phyloP scores from a whole-genome alignment of 768 basidiomycete genomes.

The Zangia roseola region DNA sequence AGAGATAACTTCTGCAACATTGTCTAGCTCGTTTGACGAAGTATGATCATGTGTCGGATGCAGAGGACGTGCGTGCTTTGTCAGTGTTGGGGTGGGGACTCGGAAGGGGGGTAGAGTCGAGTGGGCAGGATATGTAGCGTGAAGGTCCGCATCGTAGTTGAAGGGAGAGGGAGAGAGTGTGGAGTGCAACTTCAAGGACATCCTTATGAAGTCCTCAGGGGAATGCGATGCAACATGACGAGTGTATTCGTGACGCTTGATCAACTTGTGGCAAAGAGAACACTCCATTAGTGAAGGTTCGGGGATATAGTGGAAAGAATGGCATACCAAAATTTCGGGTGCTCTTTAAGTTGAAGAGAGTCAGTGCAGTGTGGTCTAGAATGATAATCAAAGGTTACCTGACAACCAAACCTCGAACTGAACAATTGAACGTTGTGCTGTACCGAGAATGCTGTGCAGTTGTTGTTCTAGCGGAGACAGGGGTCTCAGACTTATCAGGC shows the following conservation, averaged over 20 bases:
- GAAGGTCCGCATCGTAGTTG: not conserved
- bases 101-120: not conserved
- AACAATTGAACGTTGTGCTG: too few relatives aligned
- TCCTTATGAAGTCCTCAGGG: not conserved
- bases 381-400: not conserved
- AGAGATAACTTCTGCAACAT: not conserved
- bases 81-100: not conserved
- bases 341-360: too few relatives aligned
- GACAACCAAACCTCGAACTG: not conserved
- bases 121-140: not conserved
- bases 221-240: conserved; percentile 12
- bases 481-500: too few relatives aligned
- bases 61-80: not conserved
- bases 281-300: conserved; percentile 12
- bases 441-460: too few relatives aligned
- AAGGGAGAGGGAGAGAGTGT: not conserved
- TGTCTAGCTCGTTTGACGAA: not conserved
- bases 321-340: too few relatives aligned
- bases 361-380: too few relatives aligned
- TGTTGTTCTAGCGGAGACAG: too few relatives aligned
- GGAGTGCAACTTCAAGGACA: not conserved
- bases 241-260: conserved; percentile 12
- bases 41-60: not conserved
- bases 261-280: conserved; percentile 11
- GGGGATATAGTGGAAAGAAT: not conserved